A percentile compares a stretch with the other conserved stretches of the same genome.
These are phyloP conservation scores for Schwanniomyces sp. DNA, from an alignment of 805 yeast genomes.

Conservation along the genomic window DNA sequence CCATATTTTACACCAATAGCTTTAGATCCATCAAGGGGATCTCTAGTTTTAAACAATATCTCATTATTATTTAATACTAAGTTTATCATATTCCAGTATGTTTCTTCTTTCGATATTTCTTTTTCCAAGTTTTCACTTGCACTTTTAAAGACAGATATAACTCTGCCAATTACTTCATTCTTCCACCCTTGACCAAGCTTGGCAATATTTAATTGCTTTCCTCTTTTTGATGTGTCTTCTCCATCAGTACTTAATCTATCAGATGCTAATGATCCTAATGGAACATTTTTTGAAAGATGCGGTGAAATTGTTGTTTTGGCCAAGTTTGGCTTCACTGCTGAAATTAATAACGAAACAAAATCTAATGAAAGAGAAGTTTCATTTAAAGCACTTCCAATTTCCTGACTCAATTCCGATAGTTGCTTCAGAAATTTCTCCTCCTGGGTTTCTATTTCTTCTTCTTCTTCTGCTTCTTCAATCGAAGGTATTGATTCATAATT, in stretches of 20 bases:
- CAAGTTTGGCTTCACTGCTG: conserved; percentile 80
- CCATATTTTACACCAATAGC: conserved; percentile 86
- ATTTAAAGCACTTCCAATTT: conserved; percentile 69
- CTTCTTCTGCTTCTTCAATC: background rate
- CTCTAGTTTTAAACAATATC: conserved; percentile 65
- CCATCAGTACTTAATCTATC: conserved; percentile 33
- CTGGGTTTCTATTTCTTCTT: conserved; percentile 13
- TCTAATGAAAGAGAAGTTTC: conserved; percentile 88
- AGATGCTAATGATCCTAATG: conserved; percentile 69
- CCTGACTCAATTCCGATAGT: conserved; percentile 52
- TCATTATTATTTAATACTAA: conserved; percentile 51
- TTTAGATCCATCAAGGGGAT: conserved; percentile 44
- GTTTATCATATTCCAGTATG: conserved; percentile 62
- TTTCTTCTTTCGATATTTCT: conserved; percentile 60
- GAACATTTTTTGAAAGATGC: conserved; percentile 68
- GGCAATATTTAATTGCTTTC: conserved; percentile 24
- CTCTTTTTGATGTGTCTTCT: conserved; percentile 14
- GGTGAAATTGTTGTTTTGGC: conserved; percentile 89
- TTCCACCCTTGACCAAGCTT: conserved; percentile 81
- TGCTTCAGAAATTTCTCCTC: conserved; percentile 40
- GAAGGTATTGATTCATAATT: conserved; percentile 6
- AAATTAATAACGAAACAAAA: conserved; percentile 78
- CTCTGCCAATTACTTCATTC: conserved; percentile 59
- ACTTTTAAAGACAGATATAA: conserved; percentile 49
- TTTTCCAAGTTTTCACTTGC: conserved; percentile 52